Evolutionary conservation across 257 asterid species (phyloP), one percentile per base, ranked within the genome.

Genomic region (Ehretia macrophylla): DNA sequence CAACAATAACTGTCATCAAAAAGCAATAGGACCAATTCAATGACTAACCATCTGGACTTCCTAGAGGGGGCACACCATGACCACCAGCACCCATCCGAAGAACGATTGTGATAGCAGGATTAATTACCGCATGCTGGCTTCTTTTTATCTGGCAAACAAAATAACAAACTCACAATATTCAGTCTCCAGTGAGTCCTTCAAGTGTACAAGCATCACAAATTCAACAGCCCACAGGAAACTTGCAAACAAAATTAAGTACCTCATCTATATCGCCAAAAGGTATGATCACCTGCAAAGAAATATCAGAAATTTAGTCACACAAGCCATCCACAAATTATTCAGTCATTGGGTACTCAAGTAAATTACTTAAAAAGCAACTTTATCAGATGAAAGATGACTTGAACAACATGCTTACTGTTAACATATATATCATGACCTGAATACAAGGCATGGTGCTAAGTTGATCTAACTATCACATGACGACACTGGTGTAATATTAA

Each of bases 201-300:
- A 72, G 32, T 59, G 58, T 45, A 63, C 51, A 59, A 65, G 61
- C 69, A 63, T 20, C 63, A 52, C 50, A 52, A 64, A 56, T 18
- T 48, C 35, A 18, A 22, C 51, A 52, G 72, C 56, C 47, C 44
- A 49, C 47, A 47, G 62, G 68, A 38, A 51, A 37, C 56, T 62
- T 48, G 47, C 59, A 60, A 46, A 73, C 18, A 68, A 56, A 57
- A 58, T 58, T n/a, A 10, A 49, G 56, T 83, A 88, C 99, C 96
- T 93, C 99, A 68, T 85, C 95, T 57, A 93, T 79, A 78, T 93
- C 99, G 56, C 86, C 85, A 38, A 88, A 72, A 61, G 97, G 97
- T 75, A 93, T 74, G 68, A 85, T 77, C 35, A 88, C 97, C 99
- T 92, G 85, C 64, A 70, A 78, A 72, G 54, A 63, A 51, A 44